Percentiles rank a stretch among this genome's conserved stretches.
Conservation (phyloP, 2,329 filamentous ascomycete genomes). For the Paramyrothecium sp. region DNA sequence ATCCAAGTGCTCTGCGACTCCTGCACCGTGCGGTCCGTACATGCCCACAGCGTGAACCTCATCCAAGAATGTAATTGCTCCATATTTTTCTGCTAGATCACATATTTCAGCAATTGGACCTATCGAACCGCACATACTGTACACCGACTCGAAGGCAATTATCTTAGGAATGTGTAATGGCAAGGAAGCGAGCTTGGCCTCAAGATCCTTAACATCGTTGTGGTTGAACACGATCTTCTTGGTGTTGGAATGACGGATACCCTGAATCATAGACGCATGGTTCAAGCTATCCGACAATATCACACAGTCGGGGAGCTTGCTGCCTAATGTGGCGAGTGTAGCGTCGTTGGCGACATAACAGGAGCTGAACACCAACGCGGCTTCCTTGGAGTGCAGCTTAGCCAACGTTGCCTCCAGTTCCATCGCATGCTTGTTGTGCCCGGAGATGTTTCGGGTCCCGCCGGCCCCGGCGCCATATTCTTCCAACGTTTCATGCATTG, state of each 20-base stretch:
- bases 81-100: slow-evolving; percentile 95
- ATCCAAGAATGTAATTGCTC: slow-evolving; percentile 94
- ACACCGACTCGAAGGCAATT: slow-evolving; percentile 97
- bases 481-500: slow-evolving; percentile 94
- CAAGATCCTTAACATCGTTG: slow-evolving; percentile 88
- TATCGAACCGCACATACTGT: slow-evolving; percentile 98
- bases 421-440: slow-evolving; percentile 96
- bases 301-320: slow-evolving; percentile 93
- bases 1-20: slow-evolving; percentile 96
- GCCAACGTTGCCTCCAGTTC: slow-evolving; percentile 79
- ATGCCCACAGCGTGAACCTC: slow-evolving; percentile 99
- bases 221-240: slow-evolving; percentile 99
- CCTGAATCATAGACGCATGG: slow-evolving; percentile 99
- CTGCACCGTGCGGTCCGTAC: slow-evolving; percentile 94
- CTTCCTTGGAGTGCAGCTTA: slow-evolving; percentile 87
- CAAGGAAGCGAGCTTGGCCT: slow-evolving; percentile 86
- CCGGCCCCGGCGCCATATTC: slow-evolving; percentile 94
- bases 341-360: slow-evolving; percentile 99
- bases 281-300: slow-evolving; percentile 98
- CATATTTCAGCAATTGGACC: slow-evolving; percentile 95
- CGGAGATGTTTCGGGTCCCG: slow-evolving; percentile 95
- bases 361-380: slow-evolving; percentile 90
- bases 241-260: slow-evolving; percentile 93
- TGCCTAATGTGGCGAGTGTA: slow-evolving; percentile 92
- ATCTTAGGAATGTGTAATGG: slow-evolving; percentile 89